Evolutionary conservation across 2,329 filamentous ascomycete genomes (phyloP), one percentile per base, ranked within the genome.

Genomic region (Hypoxylon sp.): DNA sequence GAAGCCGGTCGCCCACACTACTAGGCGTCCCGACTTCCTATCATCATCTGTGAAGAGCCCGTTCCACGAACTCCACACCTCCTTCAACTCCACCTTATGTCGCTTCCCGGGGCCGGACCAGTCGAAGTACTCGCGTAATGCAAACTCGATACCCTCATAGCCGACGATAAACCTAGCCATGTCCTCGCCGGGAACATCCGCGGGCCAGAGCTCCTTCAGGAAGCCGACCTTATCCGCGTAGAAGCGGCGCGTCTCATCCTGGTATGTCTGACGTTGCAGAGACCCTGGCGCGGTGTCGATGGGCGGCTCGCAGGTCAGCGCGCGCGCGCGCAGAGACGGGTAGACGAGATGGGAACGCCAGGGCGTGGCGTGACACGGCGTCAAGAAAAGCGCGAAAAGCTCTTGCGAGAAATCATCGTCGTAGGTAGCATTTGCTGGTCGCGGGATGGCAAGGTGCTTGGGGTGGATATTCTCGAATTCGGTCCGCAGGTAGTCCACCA

Each of bases 321-420:
- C 95, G 85, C 95, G 95, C 3, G 94, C 94, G 64, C 88, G 82
- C 59, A 98, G 89, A 31, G 84, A 82, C 0, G 93, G 88, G 76
- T 96, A 88, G 68, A 97, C 85, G 42, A 98, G 86, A 76, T 97
- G 92, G 14, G 92, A 94, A 75, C 95, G 92, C 95, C 96, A 98
- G 2, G 96, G 95, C 0, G 95, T 98, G 72, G 92, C 93, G 84
- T 99, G 96, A 82, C 96, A 99, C 8, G 96, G 96, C 87, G 95
- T 97, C 25, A 99, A 86, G 81, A 98, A 98, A 20, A 92, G 91
- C 35, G 91, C 89, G 74, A 90, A 91, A 10, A 89, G 84, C 65
- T 88, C 85, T 37, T 82, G 74, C n/a, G 67, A 64, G 25, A 72
- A 75, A 37, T 73, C 69, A 30, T 73, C 71, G 20, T 77, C 76